Percentiles rank a stretch among this genome's conserved stretches.
Conservation (phyloP, 2,329 filamentous ascomycete species). For the Nothomitra cinnamomea region DNA sequence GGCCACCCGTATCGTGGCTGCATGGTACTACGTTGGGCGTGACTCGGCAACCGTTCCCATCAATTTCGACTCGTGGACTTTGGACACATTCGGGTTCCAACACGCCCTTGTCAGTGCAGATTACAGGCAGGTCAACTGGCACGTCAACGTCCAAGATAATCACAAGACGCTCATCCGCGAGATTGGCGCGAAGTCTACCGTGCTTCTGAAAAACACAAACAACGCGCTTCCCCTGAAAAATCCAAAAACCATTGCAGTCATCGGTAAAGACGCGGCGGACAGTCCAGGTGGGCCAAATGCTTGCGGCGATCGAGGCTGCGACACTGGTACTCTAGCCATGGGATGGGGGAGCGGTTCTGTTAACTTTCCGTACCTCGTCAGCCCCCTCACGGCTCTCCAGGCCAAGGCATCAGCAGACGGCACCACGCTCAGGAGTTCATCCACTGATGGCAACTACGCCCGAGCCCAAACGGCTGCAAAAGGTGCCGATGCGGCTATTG, state of each 20-base stretch:
- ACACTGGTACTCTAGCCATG: slow-evolving; percentile 47
- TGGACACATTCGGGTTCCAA: slow-evolving; percentile 53
- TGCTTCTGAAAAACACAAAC: slow-evolving; percentile 70
- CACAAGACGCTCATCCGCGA: slow-evolving; percentile 46
- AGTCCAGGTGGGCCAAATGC: slow-evolving; percentile 64
- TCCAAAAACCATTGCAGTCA: slow-evolving; percentile 56
- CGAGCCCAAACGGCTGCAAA: slow-evolving; percentile 33
- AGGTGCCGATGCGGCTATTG: slow-evolving; percentile 45
- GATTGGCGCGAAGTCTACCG: slow-evolving; percentile 62
- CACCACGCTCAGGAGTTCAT: slow-evolving; percentile 32
- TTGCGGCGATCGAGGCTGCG: slow-evolving; percentile 50
- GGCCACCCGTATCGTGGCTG: slow-evolving; percentile 62
- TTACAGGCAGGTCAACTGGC: slow-evolving; percentile 55
- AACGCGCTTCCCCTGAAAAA: slow-evolving; percentile 60
- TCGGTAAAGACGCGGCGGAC: slow-evolving; percentile 69
- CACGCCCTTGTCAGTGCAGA: slow-evolving; percentile 46
- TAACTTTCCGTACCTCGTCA: slow-evolving; percentile 47
- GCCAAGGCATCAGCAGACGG: slow-evolving; percentile 36
- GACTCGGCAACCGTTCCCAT: slow-evolving; percentile 35
- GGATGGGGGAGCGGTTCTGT: slow-evolving; percentile 47
- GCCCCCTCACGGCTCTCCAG: slow-evolving; percentile 50
- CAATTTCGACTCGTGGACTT: slow-evolving; percentile 83
- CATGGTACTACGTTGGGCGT: slow-evolving; percentile 46
- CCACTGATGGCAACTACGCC: slow-evolving; percentile 40
- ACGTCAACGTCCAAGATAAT: slow-evolving; percentile 63